Conservation (phyloP, 2,329 filamentous ascomycete species). For the Mycocentrospora acerina region DNA sequence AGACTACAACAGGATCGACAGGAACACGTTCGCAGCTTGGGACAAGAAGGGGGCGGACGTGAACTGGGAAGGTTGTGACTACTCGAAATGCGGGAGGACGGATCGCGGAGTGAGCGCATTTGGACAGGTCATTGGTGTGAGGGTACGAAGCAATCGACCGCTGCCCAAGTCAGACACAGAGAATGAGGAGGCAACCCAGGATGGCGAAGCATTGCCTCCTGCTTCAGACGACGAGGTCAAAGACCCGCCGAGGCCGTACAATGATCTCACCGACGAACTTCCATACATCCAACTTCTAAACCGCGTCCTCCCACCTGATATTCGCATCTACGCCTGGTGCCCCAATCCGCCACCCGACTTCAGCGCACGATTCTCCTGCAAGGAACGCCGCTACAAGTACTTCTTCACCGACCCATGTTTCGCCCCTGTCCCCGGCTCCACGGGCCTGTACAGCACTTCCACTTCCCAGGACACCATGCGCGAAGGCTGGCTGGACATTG, state of each 20-base stretch:
- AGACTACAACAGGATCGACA: slow-evolving; percentile 36
- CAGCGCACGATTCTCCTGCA: slow-evolving; percentile 88
- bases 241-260: slow-evolving; percentile 47
- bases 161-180: slow-evolving; percentile 38
- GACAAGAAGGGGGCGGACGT: slow-evolving; percentile 51
- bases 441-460: slow-evolving; percentile 49
- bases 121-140: slow-evolving; percentile 86
- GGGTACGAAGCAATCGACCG: slow-evolving; percentile 78
- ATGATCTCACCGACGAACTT: slow-evolving; percentile 78
- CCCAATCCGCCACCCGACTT: slow-evolving; percentile 77
- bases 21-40: slow-evolving; percentile 39
- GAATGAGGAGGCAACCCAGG: slow-evolving; percentile 1
- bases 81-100: slow-evolving; percentile 92
- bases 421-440: slow-evolving; percentile 61
- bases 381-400: slow-evolving; percentile 89
- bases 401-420: slow-evolving; percentile 97
- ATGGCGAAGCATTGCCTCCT: neutral
- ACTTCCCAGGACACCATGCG: slow-evolving; percentile 16
- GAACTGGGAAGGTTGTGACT: slow-evolving; percentile 82
- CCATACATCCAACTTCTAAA: slow-evolving; percentile 84
- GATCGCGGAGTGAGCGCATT: slow-evolving; percentile 95
- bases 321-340: slow-evolving; percentile 91
- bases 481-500: slow-evolving; percentile 80
- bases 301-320: slow-evolving; percentile 82
- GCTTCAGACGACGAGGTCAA: slow-evolving; percentile 11